Evolutionary conservation across 805 yeast genomes (phyloP), one percentile per base, ranked within the genome.

Genomic region (Saccharomycopsis javanensis): DNA sequence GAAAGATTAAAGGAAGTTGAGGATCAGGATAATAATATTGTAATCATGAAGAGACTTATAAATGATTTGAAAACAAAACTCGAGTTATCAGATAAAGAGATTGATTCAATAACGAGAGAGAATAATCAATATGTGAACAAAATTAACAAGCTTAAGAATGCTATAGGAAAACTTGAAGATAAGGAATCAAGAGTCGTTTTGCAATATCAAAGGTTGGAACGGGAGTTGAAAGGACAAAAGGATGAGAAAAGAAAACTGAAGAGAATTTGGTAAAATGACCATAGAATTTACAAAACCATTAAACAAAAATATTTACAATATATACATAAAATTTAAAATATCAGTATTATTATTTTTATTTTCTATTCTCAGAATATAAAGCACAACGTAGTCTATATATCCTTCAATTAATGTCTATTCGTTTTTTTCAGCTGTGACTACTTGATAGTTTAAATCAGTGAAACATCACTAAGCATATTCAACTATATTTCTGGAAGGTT

Each of bases 101-200:
- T 80, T 37, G 74, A 75, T 54, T 70, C 76, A 55, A 81, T 82
- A 58, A 79, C 79, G 59, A 82, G 78, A 54, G 90, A 85, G 62
- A 81, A 80, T 64, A 72, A 77, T 60, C 76, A 76, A 55, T 76
- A 78, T 59, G 84, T 81, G 60, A 73, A 75, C 50, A 79, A 79
- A 57, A 73, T 83, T 33, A 60, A 67, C 13, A 77, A 71, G 66
- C 72, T 75, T 70, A 77, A 69, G 63, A 74, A 68, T 51, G 75
- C 70, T n/a, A 64, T 79, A n/a, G 70, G 66, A 20, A 65, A 68
- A 27, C 65, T 80, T 62, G 79, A 75, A 57, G 69, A 69, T 52
- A 72, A 74, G 25, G 78, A 79, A 46, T 70, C 78, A 3, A 75
- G 75, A 45, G 73, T 78, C 23, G 72, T 71, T 51, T 64, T 78